Evolutionary conservation across 73 alveolate species (phyloP), one percentile per base, ranked within the genome.

Genomic region (Tetrahymena thermophila): DNA sequence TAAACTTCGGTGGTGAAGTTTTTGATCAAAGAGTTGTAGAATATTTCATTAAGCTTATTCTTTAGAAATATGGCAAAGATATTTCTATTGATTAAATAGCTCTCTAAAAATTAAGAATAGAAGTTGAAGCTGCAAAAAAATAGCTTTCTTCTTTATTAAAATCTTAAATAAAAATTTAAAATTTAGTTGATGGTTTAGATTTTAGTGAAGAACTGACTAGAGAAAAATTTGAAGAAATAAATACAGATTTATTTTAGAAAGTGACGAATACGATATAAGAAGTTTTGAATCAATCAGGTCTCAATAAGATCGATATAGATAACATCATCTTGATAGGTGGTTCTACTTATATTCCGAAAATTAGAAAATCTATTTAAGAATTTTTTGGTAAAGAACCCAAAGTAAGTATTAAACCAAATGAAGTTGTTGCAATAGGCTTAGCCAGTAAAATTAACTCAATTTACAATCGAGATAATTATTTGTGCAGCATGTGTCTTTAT

Each of bases 391-490:
- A 98, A 96, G 99, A 98, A 94, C 99, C 99, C 37, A 97, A 98
- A 96, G 97, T 98, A 94, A 98, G 99, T 56, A 98, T 99, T 95
- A 98, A 98, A 97, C 99, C 99, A 7, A 99, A 99, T 96, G 99
- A 99, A 97, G 99, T 99, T 10, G 99, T 99, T 40, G 99, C 99
- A 43, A 98, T 97, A 93, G 99, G 99, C 35, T 99, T 99, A 14
- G 99, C 99, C 1, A 99, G 99, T 85, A 99, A 99, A 96, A 99
- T 99, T 34, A 99, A 99, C 35, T 98, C 99, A n/a, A n/a, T n/a
- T n/a, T n/a, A n/a, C n/a, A n/a, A n/a, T n/a, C n/a, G n/a, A n/a
- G n/a, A n/a, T n/a, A n/a, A n/a, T n/a, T n/a, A n/a, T n/a, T 99
- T 95, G 99, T n/a, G n/a, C n/a, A n/a, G n/a, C n/a, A n/a, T n/a